A percentile compares a stretch with the other conserved stretches of the same genome.
These are phyloP conservation scores for Wallacemonas sp. DNA, from an alignment of 208 protist genomes.

Conservation along the genomic window DNA sequence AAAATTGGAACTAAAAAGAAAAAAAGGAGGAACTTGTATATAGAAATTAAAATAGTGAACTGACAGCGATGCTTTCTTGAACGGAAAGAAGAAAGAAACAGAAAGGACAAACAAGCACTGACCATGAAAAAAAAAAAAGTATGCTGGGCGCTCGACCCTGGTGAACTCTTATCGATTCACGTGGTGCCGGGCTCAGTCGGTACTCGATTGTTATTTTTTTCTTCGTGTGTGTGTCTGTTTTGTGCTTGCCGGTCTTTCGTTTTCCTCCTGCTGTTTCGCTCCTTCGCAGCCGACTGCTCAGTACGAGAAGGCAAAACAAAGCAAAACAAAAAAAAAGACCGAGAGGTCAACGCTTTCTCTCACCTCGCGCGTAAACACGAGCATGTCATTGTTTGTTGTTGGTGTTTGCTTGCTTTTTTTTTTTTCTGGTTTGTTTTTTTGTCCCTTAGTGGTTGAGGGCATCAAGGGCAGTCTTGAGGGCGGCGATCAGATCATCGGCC, in stretches of 20 bases:
- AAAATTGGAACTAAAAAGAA: neutral
- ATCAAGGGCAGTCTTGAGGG: conserved; percentile 91
- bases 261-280: neutral
- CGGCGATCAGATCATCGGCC: conserved; percentile 87
- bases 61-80: neutral
- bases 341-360: too few relatives aligned
- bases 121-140: too few relatives aligned
- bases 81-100: conserved; percentile 5
- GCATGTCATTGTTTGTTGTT: too few relatives aligned
- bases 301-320: neutral
- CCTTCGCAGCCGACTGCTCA: neutral
- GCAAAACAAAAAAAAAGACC: conserved; percentile 1
- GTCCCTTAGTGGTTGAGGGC: conserved; percentile 31
- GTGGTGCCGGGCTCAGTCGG: neutral
- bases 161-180: neutral
- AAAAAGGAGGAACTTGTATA: conserved; percentile 1
- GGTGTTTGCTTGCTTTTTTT: too few relatives aligned
- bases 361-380: too few relatives aligned
- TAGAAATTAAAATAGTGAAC: neutral
- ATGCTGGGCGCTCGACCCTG: neutral
- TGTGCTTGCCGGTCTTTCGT: neutral
- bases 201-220: conserved; percentile 7
- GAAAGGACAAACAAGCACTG: too few relatives aligned
- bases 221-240: neutral
- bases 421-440: too few relatives aligned